Conservation (phyloP, 176 grass and related monocot species). For the Lolium rigidum region DNA sequence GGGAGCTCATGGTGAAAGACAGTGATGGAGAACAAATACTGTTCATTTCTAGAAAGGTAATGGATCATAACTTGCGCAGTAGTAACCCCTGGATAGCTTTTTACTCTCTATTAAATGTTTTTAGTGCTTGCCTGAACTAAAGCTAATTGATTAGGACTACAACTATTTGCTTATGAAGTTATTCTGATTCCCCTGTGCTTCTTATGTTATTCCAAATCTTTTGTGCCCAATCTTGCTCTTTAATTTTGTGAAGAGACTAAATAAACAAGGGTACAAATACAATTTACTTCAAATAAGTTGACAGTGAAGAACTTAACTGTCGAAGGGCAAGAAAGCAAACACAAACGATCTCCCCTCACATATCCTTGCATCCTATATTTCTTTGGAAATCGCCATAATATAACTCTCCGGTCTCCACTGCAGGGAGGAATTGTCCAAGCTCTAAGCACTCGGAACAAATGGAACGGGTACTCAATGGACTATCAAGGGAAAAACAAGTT, state of each 20-base stretch:
- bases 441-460: conserved; percentile 69
- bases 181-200: conserved; percentile 16
- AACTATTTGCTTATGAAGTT: conserved; percentile 26
- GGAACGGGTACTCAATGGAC: conserved; percentile 75
- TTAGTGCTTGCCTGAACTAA: conserved; percentile 30
- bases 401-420: conserved; percentile 4
- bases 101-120: conserved; percentile 10
- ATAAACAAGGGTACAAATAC: conserved; percentile 5
- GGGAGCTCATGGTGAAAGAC: conserved; percentile 70
- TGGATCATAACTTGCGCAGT: conserved; percentile 20
- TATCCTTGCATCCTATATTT: conserved; percentile 31
- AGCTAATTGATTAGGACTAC: conserved; percentile 23
- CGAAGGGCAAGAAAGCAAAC: neutral
- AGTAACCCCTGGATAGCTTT: conserved; percentile 23
- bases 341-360: conserved; percentile 2
- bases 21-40: conserved; percentile 71
- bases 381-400: conserved; percentile 9
- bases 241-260: conserved; percentile 23
- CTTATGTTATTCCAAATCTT: conserved; percentile 5
- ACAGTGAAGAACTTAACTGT: conserved; percentile 15
- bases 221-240: neutral
- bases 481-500: conserved; percentile 66
- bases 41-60: conserved; percentile 86
- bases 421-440: conserved; percentile 88
- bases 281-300: conserved; percentile 25